These are phyloP conservation scores for Erysimum cheiranthoides DNA, from an alignment of 345 rosid genomes.

Conservation along the genomic window DNA sequence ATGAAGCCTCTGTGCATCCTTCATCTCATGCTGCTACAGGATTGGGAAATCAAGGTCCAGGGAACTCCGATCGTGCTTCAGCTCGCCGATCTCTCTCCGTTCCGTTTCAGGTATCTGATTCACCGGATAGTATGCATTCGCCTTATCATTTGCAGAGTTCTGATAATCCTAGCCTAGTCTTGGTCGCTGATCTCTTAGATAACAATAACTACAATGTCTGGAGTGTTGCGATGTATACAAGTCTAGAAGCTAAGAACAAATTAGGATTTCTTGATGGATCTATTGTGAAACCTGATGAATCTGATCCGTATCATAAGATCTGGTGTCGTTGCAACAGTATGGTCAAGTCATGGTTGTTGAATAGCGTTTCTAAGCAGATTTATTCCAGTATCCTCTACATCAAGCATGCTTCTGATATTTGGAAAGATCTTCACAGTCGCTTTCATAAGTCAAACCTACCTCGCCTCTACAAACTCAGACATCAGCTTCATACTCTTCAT, in stretches of 20 bases:
- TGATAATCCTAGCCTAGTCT: not conserved
- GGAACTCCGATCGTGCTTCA: fast-evolving
- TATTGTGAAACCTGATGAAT: not conserved
- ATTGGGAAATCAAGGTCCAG: not conserved
- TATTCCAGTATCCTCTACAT: not conserved
- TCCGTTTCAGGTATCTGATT: not conserved
- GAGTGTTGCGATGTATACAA: not conserved
- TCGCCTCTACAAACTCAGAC: not conserved
- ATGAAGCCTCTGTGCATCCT: not conserved
- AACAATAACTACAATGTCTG: not conserved
- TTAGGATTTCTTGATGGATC: not conserved
- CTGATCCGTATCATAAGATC: not conserved
- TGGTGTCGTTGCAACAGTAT: not conserved
- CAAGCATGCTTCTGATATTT: not conserved
- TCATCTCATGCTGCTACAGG: not conserved
- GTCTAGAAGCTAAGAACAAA: not conserved
- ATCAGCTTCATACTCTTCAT: not conserved
- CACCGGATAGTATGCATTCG: not conserved
- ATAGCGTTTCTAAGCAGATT: not conserved
- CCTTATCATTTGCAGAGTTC: not conserved
- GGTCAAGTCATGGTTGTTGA: not conserved
- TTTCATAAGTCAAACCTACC: not conserved
- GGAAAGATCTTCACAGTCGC: not conserved
- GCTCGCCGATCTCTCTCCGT: not conserved
- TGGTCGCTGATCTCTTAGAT: fast-evolving